Conservation (phyloP, 78 protist genomes). For the Dictyostelium intermedium region DNA sequence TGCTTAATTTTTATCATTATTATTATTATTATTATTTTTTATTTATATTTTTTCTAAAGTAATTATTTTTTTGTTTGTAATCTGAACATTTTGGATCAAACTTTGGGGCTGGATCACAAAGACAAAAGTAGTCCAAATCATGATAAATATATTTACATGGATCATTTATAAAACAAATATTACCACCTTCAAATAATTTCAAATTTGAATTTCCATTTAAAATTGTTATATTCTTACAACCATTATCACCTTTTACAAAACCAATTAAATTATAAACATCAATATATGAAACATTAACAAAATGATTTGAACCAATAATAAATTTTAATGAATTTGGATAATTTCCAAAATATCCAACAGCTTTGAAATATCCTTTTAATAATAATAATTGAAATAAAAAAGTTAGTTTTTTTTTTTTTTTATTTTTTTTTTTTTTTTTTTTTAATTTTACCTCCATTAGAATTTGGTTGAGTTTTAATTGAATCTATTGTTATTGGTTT, state of each 20-base stretch:
- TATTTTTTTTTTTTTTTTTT: too few relatives aligned
- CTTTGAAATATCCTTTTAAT: neutral
- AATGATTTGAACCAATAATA: neutral
- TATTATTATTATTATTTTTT: neutral
- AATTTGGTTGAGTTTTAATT: neutral
- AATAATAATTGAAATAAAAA: neutral
- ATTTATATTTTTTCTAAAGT: neutral
- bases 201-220: neutral
- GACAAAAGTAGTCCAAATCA: neutral
- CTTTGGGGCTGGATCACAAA: neutral
- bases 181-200: neutral
- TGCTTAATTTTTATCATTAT: too few relatives aligned
- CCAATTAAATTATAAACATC: neutral
- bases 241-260: neutral
- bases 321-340: neutral
- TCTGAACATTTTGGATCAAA: neutral
- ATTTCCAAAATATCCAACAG: neutral
- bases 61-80: neutral
- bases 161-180: neutral
- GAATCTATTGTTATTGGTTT: neutral
- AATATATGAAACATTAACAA: neutral
- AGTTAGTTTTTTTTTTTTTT: too few relatives aligned
- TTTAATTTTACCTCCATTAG: neutral
- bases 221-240: neutral
- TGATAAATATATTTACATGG: neutral